phyloP scores from a whole-genome alignment of 2,329 filamentous ascomycete species.

The Colletotrichum sidae region DNA sequence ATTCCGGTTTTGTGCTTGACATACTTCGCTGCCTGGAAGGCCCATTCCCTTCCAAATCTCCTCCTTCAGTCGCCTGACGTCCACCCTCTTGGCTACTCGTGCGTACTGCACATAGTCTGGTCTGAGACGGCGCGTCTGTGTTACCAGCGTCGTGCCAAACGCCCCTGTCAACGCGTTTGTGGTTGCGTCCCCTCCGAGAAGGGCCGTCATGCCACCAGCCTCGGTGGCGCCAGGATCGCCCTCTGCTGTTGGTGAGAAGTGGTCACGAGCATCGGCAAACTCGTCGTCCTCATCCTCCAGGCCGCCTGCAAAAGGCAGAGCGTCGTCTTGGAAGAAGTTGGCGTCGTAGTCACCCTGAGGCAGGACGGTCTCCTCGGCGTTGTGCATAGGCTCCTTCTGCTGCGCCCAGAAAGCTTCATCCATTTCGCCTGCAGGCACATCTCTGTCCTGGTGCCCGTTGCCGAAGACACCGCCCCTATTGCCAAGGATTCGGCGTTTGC shows the following conservation, averaged over 20 bases:
- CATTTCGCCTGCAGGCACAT: slow-evolving; percentile 79
- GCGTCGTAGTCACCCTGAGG: slow-evolving; percentile 90
- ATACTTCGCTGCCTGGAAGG: slow-evolving; percentile 59
- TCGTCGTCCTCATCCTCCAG: slow-evolving; percentile 73
- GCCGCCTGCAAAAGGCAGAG: slow-evolving; percentile 73
- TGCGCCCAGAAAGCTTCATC: slow-evolving; percentile 97
- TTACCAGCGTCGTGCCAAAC: slow-evolving; percentile 76
- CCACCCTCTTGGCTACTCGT: slow-evolving; percentile 77
- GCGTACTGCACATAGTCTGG: slow-evolving; percentile 80
- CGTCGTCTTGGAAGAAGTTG: slow-evolving; percentile 96
- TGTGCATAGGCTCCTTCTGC: slow-evolving; percentile 65
- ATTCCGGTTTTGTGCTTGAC: slow-evolving; percentile 36
- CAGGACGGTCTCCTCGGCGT: slow-evolving; percentile 61
- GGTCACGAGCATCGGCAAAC: slow-evolving; percentile 84
- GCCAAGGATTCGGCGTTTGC: slow-evolving; percentile 69
- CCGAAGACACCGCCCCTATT: slow-evolving; percentile 55
- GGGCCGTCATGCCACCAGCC: slow-evolving; percentile 59
- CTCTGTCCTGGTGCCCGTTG: slow-evolving; percentile 58
- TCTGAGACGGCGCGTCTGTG: slow-evolving; percentile 70
- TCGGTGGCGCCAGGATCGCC: slow-evolving; percentile 59
- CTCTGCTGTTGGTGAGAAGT: slow-evolving; percentile 76
- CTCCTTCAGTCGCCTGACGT: slow-evolving; percentile 75
- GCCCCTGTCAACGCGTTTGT: slow-evolving; percentile 58
- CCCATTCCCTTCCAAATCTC: slow-evolving; percentile 77
- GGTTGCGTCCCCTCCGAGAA: slow-evolving; percentile 63